Conservation (phyloP, 1,284 basidiomycete species). For the Tilletia caries region DNA sequence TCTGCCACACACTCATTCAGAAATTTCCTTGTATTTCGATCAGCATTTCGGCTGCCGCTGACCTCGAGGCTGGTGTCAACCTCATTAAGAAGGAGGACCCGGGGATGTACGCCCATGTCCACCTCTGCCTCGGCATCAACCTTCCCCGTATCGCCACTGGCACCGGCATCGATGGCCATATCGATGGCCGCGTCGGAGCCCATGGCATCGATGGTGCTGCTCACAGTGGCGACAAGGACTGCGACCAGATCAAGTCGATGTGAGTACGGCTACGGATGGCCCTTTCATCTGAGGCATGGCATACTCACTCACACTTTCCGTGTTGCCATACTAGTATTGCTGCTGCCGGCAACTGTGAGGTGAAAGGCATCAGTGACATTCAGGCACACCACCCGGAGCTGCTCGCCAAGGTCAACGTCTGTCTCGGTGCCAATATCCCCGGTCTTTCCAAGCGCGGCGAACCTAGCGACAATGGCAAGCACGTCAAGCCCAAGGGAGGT, state of each 20-base stretch:
- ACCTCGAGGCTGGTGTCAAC: neutral
- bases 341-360: too few species aligned
- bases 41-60: neutral
- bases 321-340: too few species aligned
- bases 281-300: neutral
- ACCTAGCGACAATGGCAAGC: neutral
- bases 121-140: neutral
- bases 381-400: too few species aligned
- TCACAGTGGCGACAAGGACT: too few species aligned
- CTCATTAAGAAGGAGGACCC: neutral
- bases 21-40: neutral
- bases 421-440: too few species aligned
- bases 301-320: too few species aligned
- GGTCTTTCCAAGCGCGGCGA: too few species aligned
- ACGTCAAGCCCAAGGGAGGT: neutral
- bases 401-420: too few species aligned
- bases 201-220: too few species aligned
- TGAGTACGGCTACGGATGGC: neutral
- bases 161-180: neutral
- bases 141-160: neutral
- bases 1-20: neutral
- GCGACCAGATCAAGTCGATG: neutral
- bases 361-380: too few species aligned
- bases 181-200: too few species aligned
- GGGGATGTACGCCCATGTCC: neutral